A percentile compares a stretch with the other conserved stretches of the same genome.
Evolutionary conservation across 116 monocot species (phyloP).

Genomic region (Posidonia oceanica): DNA sequence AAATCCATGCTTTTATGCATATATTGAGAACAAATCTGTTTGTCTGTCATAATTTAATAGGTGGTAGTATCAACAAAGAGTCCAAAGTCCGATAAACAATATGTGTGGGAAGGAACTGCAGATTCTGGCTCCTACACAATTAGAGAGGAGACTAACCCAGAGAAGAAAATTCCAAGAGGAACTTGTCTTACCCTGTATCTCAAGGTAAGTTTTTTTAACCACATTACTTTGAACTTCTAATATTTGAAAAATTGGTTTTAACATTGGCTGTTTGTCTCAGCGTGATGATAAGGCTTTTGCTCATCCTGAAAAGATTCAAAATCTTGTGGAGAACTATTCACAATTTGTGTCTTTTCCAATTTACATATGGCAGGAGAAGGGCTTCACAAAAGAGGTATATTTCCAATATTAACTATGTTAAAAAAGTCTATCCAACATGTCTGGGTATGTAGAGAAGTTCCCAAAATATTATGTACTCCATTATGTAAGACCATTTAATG

Average conservation of each 20-base stretch:
- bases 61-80: conserved; percentile 95
- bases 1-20: too few relatives aligned
- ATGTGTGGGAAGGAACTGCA: conserved; percentile 87
- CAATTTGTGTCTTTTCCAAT: conserved; percentile 98
- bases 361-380: conserved; percentile 96
- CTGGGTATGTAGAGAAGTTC: too few relatives aligned
- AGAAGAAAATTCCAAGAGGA: conserved; percentile 55
- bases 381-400: conserved; percentile 81
- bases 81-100: conserved; percentile 92
- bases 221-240: neutral
- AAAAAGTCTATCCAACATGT: too few relatives aligned
- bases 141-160: conserved; percentile 86
- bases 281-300: conserved; percentile 90
- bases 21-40: neutral
- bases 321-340: conserved; percentile 95
- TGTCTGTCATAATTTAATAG: conserved; percentile 16
- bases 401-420: too few relatives aligned
- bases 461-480: too few relatives aligned
- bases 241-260: neutral
- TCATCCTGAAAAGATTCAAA: conserved; percentile 88
- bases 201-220: conserved; percentile 28
- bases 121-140: conserved; percentile 87
- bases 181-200: conserved; percentile 80
- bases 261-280: conserved; percentile 23
- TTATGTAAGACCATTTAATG: too few relatives aligned